Conservation (phyloP, 1,284 basidiomycete genomes). For the Phellopilus nigrolimitatus region DNA sequence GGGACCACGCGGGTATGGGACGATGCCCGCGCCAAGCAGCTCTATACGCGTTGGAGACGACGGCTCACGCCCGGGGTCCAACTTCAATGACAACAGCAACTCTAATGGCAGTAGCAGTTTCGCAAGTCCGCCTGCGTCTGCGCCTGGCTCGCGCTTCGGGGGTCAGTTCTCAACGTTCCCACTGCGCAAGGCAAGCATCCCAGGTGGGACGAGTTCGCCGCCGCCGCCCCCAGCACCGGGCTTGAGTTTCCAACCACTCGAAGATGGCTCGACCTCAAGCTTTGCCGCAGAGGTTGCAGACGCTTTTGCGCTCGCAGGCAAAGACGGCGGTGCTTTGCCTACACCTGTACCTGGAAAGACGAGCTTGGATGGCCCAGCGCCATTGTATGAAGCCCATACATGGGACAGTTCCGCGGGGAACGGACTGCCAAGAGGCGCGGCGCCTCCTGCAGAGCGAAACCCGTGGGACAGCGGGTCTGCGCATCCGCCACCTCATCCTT, state of each 20-base stretch:
- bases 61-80: slow-evolving; percentile 12
- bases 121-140: slow-evolving; percentile 7
- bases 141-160: slow-evolving; percentile 1
- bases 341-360: background rate
- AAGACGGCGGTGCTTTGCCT: background rate
- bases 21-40: slow-evolving; percentile 10
- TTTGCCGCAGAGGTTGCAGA: slow-evolving; percentile 22
- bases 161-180: slow-evolving; percentile 23
- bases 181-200: slow-evolving; percentile 13
- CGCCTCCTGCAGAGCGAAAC: slow-evolving; percentile 15
- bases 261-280: slow-evolving; percentile 8
- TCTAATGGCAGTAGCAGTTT: background rate
- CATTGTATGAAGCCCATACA: slow-evolving; percentile 9
- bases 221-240: slow-evolving; percentile 1
- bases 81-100: background rate
- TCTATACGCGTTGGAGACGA: slow-evolving; percentile 19
- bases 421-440: slow-evolving; percentile 18
- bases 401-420: background rate
- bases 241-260: slow-evolving; percentile 4
- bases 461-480: slow-evolving; percentile 13
- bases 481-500: background rate
- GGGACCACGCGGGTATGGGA: slow-evolving; percentile 16
- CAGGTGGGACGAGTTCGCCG: background rate
- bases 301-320: slow-evolving; percentile 15
- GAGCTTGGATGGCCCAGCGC: slow-evolving; percentile 11